Percentiles rank a stretch among this genome's conserved stretches.
phyloP scores from a whole-genome alignment of 495 filamentous ascomycete species.

The Talaromyces nanjingensis region DNA sequence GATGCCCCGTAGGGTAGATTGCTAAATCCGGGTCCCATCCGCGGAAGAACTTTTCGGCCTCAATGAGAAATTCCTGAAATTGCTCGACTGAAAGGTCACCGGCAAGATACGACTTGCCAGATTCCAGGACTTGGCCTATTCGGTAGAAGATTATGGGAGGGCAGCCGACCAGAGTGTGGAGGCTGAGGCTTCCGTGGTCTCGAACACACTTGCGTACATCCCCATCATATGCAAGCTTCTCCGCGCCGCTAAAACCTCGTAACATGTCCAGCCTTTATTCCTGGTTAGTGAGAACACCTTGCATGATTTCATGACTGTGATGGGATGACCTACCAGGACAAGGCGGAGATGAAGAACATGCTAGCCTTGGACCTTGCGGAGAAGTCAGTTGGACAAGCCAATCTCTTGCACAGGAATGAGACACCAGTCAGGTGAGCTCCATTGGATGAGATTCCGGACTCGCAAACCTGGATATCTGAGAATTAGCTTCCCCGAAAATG shows the following conservation, averaged over 20 bases:
- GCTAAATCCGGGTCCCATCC: too few species aligned
- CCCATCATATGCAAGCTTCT: too few species aligned
- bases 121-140: conserved; percentile 4
- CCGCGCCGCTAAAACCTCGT: too few species aligned
- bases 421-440: conserved; percentile 9
- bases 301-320: background rate
- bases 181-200: background rate
- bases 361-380: background rate
- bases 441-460: conserved; percentile 11
- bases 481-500: too few species aligned
- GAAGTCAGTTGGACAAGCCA: conserved; percentile 2
- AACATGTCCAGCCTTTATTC: too few species aligned
- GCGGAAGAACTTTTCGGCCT: too few species aligned
- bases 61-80: conserved; percentile 4
- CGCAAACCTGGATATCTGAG: conserved; percentile 1
- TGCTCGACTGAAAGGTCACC: background rate
- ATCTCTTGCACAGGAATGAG: background rate
- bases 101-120: background rate
- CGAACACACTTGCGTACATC: background rate
- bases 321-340: conserved; percentile 1
- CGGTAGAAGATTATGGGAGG: conserved; percentile 6
- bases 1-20: too few species aligned
- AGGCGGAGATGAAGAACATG: conserved; percentile 4
- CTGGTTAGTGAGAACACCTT: too few species aligned
- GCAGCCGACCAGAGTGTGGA: conserved; percentile 8